Evolutionary conservation across 1,284 basidiomycete species (phyloP).

Genomic region (Cutaneotrichosporon mucoides): DNA sequence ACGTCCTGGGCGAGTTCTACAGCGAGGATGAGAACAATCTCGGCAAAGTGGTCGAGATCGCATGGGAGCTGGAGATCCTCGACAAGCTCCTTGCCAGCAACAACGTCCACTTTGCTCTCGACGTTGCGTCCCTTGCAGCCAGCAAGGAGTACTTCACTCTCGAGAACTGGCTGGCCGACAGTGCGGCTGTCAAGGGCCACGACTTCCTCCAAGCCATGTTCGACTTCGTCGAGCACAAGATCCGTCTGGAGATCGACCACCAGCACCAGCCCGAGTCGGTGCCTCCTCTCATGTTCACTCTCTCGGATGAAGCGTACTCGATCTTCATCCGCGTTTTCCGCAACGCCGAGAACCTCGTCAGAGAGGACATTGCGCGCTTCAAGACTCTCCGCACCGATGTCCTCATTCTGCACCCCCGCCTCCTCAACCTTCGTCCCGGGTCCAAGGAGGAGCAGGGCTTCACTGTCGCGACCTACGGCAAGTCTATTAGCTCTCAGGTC

Average conservation of each 20-base stretch:
- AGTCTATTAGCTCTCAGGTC: conserved; percentile 88
- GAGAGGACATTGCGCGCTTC: conserved; percentile 79
- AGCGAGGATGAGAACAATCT: conserved; percentile 89
- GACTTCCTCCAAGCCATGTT: conserved; percentile 85
- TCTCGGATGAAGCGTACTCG: conserved; percentile 66
- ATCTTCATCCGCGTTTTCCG: conserved; percentile 85
- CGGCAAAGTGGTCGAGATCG: conserved; percentile 89
- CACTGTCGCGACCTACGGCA: conserved; percentile 77
- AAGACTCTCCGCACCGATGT: conserved; percentile 90
- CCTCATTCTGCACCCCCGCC: conserved; percentile 89
- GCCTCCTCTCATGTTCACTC: conserved; percentile 51
- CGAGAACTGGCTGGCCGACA: conserved; percentile 91
- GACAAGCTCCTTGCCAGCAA: conserved; percentile 82
- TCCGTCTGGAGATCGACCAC: conserved; percentile 75
- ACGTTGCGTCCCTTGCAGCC: conserved; percentile 88
- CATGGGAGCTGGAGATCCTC: conserved; percentile 88
- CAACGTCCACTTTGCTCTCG: conserved; percentile 81
- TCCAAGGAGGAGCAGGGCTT: conserved; percentile 89
- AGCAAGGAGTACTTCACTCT: conserved; percentile 90
- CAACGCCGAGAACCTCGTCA: conserved; percentile 52
- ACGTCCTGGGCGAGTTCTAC: conserved; percentile 87
- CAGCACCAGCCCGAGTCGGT: conserved; percentile 62
- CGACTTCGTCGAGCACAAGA: conserved; percentile 83
- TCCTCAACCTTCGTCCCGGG: conserved; percentile 91
- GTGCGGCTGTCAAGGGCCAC: conserved; percentile 70